Percentiles rank a stretch among this genome's conserved stretches.
phyloP scores from a whole-genome alignment of 192 early-diverging fungal species.

The Dissophora globulifera region DNA sequence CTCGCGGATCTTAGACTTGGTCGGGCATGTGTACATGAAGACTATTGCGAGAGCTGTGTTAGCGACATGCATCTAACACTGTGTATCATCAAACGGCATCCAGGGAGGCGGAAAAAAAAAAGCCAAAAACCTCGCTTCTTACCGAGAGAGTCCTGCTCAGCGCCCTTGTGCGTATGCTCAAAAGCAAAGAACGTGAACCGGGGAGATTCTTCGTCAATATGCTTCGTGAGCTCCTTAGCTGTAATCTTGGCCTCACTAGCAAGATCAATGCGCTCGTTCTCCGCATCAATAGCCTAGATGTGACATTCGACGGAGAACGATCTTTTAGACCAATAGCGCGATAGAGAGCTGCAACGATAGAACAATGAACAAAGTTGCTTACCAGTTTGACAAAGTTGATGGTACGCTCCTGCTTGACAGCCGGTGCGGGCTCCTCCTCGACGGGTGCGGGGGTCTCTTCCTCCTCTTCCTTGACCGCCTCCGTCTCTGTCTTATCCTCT shows the following conservation, averaged over 20 bases:
- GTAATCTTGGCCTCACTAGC: conserved; percentile 55
- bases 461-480: not conserved
- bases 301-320: too few relatives aligned
- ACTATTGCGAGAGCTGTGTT: too few relatives aligned
- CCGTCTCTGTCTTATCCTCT: too few relatives aligned
- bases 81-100: too few relatives aligned
- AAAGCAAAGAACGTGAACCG: conserved; percentile 76
- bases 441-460: not conserved
- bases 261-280: conserved; percentile 65
- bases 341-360: too few relatives aligned
- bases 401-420: conserved; percentile 32
- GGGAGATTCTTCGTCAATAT: conserved; percentile 70
- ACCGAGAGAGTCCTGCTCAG: conserved; percentile 56
- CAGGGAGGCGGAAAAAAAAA: not conserved
- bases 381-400: conserved; percentile 74
- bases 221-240: conserved; percentile 58
- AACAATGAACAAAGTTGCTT: too few relatives aligned
- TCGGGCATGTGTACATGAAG: conserved; percentile 91
- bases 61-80: too few relatives aligned
- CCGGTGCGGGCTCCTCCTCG: conserved; percentile 4
- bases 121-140: conserved; percentile 20
- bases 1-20: conserved; percentile 81
- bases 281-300: conserved; percentile 59
- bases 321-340: too few relatives aligned
- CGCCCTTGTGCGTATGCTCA: conserved; percentile 60